Percentiles rank a stretch among this genome's conserved stretches.
Conservation (phyloP, 768 basidiomycete species). For the Suillus decipiens region DNA sequence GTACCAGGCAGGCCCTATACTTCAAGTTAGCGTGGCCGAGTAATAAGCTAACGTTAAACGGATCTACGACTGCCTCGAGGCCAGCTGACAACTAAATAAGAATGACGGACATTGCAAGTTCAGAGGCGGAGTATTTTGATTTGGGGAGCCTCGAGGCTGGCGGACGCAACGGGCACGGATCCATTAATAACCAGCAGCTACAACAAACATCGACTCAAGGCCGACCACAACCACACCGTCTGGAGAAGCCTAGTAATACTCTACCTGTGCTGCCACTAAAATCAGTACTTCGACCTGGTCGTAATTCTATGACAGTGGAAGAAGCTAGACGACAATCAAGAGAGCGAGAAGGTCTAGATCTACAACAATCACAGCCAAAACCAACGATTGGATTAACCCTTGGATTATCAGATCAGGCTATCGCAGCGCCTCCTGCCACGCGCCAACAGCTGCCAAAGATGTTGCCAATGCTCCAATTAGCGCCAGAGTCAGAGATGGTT, state of each 20-base stretch:
- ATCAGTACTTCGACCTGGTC: constrained; percentile 31
- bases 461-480: constrained; percentile 11
- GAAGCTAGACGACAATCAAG: not conserved
- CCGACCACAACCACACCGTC: not conserved
- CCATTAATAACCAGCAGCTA: not conserved
- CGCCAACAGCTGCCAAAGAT: constrained; percentile 4
- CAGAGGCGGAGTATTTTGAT: not conserved
- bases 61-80: constrained; percentile 1
- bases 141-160: not conserved
- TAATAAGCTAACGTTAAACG: not conserved
- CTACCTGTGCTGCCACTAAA: constrained; percentile 33
- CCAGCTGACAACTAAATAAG: not conserved
- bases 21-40: not conserved
- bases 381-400: constrained; percentile 32
- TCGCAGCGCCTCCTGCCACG: constrained; percentile 12
- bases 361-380: constrained; percentile 2
- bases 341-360: not conserved
- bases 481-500: constrained; percentile 24
- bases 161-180: constrained; percentile 1
- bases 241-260: constrained; percentile 1
- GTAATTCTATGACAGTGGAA: constrained; percentile 17
- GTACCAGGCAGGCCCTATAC: not conserved
- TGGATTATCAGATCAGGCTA: constrained; percentile 13
- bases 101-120: constrained; percentile 4
- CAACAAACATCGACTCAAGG: not conserved